These are phyloP conservation scores for Microdochium paspali DNA, from an alignment of 2,329 filamentous ascomycete genomes.

Conservation along the genomic window DNA sequence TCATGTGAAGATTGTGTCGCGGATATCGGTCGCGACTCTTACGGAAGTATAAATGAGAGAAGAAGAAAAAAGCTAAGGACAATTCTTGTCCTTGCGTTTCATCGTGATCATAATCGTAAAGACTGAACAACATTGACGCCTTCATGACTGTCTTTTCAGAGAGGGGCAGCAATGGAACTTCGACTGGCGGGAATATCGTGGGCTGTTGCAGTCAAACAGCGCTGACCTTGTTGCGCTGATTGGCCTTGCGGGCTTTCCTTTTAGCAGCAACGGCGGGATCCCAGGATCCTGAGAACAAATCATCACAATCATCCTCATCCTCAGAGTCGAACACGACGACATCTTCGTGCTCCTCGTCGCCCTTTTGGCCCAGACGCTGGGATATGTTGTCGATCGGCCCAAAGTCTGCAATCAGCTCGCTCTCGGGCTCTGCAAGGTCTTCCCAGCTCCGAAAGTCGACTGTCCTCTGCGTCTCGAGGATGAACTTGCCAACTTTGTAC, in stretches of 20 bases:
- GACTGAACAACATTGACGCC: not conserved
- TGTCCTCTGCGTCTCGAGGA: slow-evolving; percentile 52
- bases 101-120: too few relatives aligned
- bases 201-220: slow-evolving; percentile 1
- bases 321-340: slow-evolving; percentile 50
- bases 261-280: slow-evolving; percentile 40
- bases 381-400: slow-evolving; percentile 1
- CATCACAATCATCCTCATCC: slow-evolving; percentile 58
- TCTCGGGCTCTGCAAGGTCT: slow-evolving; percentile 22
- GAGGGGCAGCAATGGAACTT: not conserved
- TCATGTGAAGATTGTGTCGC: not conserved
- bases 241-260: slow-evolving; percentile 30
- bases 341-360: slow-evolving; percentile 9
- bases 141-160: not conserved
- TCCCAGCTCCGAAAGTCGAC: slow-evolving; percentile 45
- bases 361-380: too few relatives aligned
- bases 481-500: slow-evolving; percentile 63
- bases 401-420: not conserved
- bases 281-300: slow-evolving; percentile 55
- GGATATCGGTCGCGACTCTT: not conserved
- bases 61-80: too few relatives aligned
- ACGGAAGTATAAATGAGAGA: slow-evolving; percentile 1
- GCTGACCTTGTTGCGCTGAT: slow-evolving; percentile 8
- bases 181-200: not conserved
- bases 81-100: too few relatives aligned